These are phyloP conservation scores for Fusarium mundagurra DNA, from an alignment of 2,329 filamentous ascomycete genomes.

Conservation along the genomic window DNA sequence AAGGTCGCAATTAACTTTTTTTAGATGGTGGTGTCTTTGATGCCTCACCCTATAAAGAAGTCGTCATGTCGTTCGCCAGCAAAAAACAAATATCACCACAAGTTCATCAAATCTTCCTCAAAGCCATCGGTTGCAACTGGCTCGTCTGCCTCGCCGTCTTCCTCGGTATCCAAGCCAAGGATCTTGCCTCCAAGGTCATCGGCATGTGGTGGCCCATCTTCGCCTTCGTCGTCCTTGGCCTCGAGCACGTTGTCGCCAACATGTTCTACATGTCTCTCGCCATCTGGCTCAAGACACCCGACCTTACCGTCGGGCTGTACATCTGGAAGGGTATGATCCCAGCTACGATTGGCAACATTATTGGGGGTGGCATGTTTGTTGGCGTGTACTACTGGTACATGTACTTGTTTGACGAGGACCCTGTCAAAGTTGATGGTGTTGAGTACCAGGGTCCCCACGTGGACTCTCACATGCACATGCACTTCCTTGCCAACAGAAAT, in stretches of 20 bases:
- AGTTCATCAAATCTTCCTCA: slow-evolving; percentile 64
- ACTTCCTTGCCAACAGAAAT: slow-evolving; percentile 3
- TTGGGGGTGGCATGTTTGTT: slow-evolving; percentile 64
- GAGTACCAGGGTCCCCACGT: slow-evolving; percentile 14
- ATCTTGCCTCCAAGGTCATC: slow-evolving; percentile 62
- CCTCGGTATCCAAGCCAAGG: slow-evolving; percentile 58
- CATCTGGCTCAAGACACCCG: slow-evolving; percentile 58
- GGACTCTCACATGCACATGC: slow-evolving; percentile 9
- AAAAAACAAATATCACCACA: slow-evolving; percentile 59
- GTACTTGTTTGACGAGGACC: slow-evolving; percentile 27
- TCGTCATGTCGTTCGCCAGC: slow-evolving; percentile 57
- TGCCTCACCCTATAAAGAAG: slow-evolving; percentile 53
- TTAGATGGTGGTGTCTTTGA: slow-evolving; percentile 56
- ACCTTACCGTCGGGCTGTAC: slow-evolving; percentile 59
- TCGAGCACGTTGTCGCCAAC: slow-evolving; percentile 67
- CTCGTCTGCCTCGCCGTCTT: slow-evolving; percentile 65
- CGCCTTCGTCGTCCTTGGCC: slow-evolving; percentile 61
- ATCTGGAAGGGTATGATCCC: slow-evolving; percentile 68
- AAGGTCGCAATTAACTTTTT: fast-evolving
- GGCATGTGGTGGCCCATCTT: slow-evolving; percentile 67
- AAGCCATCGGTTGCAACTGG: slow-evolving; percentile 67
- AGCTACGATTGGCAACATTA: slow-evolving; percentile 61
- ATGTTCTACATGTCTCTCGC: slow-evolving; percentile 64
- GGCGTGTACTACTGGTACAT: slow-evolving; percentile 50
- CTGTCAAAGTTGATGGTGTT: slow-evolving; percentile 20